Evolutionary conservation across 1,139 yeast species (phyloP).

Genomic region (Saccharomyces pastorianus): DNA sequence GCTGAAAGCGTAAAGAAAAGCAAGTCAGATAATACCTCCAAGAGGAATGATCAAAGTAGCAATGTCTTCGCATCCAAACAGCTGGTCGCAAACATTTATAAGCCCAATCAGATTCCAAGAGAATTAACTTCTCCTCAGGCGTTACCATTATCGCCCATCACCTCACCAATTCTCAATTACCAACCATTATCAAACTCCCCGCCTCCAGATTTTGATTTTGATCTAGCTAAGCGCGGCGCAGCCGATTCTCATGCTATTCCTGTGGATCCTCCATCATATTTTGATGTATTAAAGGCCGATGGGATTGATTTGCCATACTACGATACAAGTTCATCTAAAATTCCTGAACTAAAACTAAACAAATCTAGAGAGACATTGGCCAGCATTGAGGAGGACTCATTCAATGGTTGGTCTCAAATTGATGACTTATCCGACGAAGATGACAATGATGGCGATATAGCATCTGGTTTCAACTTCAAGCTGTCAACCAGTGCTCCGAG

Average conservation of each 20-base stretch:
- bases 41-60: constrained; percentile 7
- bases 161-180: constrained; percentile 21
- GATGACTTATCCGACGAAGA: constrained; percentile 6
- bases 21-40: constrained; percentile 9
- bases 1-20: constrained; percentile 10
- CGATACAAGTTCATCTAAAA: neutral
- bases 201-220: constrained; percentile 27
- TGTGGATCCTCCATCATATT: constrained; percentile 31
- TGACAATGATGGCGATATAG: constrained; percentile 27
- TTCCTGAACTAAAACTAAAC: constrained; percentile 16
- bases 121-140: constrained; percentile 53
- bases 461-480: constrained; percentile 27
- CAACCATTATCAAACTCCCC: constrained; percentile 8
- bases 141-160: constrained; percentile 40
- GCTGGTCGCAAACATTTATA: constrained; percentile 45
- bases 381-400: neutral
- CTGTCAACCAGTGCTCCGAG: neutral
- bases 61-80: constrained; percentile 19
- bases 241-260: constrained; percentile 25
- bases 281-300: constrained; percentile 24
- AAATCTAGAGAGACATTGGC: constrained; percentile 16
- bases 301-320: constrained; percentile 3
- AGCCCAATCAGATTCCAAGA: constrained; percentile 40
- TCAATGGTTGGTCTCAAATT: constrained; percentile 6
- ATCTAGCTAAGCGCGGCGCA: neutral